Base-by-base conservation (phyloP, 2,329 filamentous ascomycete species). In the Claviceps pazoutovae region DNA sequence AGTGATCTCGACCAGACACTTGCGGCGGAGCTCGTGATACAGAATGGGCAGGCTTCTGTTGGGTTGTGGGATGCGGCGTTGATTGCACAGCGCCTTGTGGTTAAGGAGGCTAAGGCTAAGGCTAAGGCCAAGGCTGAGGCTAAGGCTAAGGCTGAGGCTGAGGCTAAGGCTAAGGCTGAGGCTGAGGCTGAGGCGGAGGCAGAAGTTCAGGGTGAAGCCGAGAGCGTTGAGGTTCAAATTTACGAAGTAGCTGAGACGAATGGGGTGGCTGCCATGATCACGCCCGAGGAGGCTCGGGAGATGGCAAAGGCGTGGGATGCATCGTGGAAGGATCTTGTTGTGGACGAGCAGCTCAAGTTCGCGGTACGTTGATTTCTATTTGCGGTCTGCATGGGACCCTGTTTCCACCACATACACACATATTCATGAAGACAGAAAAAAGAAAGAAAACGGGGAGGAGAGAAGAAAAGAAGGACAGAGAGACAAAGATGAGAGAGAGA, bases 261-360 rank as follows among this genome's bases (percentile, higher is more conserved):
- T 19, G 45, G 9, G 11, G 11, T 19, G 4, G 30, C 30, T 5
- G 45, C n/a, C 45, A 23, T 5, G 34, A 38, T 37, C 16, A 38
- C 45, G 11, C 45, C 45, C 3, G 65, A 70, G 3, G 69, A 76
- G 60, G 72, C 74, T 1, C 60, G 58, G 36, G 64, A 68, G 55
- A 63, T 75, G 43, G 58, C 71, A 50, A 65, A 70, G 58, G 60
- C 66, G 1, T 79, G 74, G 74, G 73, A 76, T 54, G 59, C 66
- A 11, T 71, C 71, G 50, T 88, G 82, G 81, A 77, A 80, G 62
- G 59, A 67, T 5, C 66, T 82, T 14, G 68, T 75, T 3, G 63
- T 93, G 30, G 63, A 69, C 17, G 76, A 87, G 57, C 65, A 71
- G 42, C 63, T 86, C 56, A 88, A 86, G 64, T 90, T 93, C 71